Evolutionary conservation across 345 rosid species (phyloP), one percentile per base, ranked within the genome.

Genomic region (Sisymbrium altissimum): DNA sequence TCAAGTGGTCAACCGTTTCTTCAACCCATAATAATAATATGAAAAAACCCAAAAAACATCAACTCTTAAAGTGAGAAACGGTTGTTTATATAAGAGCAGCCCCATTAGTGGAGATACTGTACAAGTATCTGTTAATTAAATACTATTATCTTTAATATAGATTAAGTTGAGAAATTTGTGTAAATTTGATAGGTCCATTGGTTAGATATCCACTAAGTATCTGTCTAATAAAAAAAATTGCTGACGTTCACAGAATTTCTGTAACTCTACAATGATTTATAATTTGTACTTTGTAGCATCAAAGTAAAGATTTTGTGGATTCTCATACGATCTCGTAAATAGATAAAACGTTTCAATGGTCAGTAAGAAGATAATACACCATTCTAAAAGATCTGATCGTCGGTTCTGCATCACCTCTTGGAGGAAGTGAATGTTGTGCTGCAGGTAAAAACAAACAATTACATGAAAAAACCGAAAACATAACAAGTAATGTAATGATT

Each of bases 351-450:
- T 93, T 93, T 93, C 97, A 18, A 90, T 13, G 10, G 87, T 81
- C 68, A 90, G 72, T 66, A 93, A 84, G 86, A 91, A 86, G 73
- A 91, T 89, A 73, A 93, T 87, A 85, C 91, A 87, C 97, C 96
- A 92, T 71, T 93, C 96, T 73, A 87, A 80, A 62, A 91, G 89
- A 80, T 89, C 93, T 0, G 98, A 89, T 66, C 86, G 77, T 74
- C 91, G 81, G 81, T 88, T 93, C 76, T 89, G 96, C 75, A 91
- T 81, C 48, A 86, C 98, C 82, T 91, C 94, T 83, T 89, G 94
- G 64, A 89, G 97, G 83, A 91, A 93, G 74, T 80, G 97, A 83
- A 93, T 87, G 82, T 93, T 93, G 70, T 89, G 97, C 98, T 93
- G 97, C 87, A 81, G 68, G 50, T 43, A 18, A 78, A 43, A 35